Conservation (phyloP, 1,139 yeast species). For the Pichia sp. region DNA sequence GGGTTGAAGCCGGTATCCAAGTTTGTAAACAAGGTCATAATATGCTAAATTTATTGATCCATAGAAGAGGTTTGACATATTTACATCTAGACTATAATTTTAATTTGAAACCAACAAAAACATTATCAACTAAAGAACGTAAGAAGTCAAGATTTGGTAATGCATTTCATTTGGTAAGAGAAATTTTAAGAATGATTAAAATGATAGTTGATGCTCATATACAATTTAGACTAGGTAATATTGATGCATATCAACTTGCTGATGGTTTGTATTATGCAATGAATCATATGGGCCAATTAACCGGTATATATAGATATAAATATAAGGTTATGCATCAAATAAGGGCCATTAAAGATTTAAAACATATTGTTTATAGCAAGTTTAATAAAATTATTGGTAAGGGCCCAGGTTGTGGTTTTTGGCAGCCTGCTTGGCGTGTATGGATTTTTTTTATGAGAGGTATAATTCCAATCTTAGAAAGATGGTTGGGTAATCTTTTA, state of each 20-base stretch:
- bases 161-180: conserved; percentile 91
- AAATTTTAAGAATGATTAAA: conserved; percentile 74
- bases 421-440: conserved; percentile 99
- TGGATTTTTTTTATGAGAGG: conserved; percentile 94
- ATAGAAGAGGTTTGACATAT: conserved; percentile 85
- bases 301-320: conserved; percentile 95
- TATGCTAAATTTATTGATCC: conserved; percentile 85
- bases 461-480: conserved; percentile 81
- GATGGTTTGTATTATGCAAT: conserved; percentile 88
- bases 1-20: conserved; percentile 98
- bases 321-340: conserved; percentile 98
- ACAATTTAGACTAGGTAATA: conserved; percentile 81
- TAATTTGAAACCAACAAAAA: conserved; percentile 92
- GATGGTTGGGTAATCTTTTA: conserved; percentile 90
- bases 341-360: conserved; percentile 89
- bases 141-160: conserved; percentile 95
- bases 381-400: conserved; percentile 83
- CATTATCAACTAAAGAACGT: conserved; percentile 92
- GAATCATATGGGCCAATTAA: conserved; percentile 90
- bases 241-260: conserved; percentile 89
- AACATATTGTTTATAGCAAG: conserved; percentile 80
- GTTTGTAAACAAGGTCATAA: conserved; percentile 90
- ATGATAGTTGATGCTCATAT: conserved; percentile 91
- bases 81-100: conserved; percentile 93
- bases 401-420: conserved; percentile 98